A percentile compares a stretch with the other conserved stretches of the same genome.
phyloP scores from a whole-genome alignment of 768 basidiomycete species.

The Suillus decipiens region DNA sequence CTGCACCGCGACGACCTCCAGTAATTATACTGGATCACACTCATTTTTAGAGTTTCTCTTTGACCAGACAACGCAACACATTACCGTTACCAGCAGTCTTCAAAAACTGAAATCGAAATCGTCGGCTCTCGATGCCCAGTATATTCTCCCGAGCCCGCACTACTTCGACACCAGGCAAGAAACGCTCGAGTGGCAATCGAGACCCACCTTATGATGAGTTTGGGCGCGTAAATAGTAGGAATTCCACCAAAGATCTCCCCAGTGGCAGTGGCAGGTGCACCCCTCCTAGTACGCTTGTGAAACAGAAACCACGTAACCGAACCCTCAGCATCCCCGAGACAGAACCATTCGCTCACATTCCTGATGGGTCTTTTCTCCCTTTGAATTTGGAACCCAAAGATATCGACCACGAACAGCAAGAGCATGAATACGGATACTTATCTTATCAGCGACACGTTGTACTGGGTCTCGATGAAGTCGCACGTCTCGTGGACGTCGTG shows the following conservation, averaged over 20 bases:
- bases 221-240: slow-evolving; percentile 55
- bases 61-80: slow-evolving; percentile 11
- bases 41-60: neutral
- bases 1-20: neutral
- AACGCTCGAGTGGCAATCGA: slow-evolving; percentile 20
- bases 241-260: slow-evolving; percentile 37
- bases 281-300: slow-evolving; percentile 16
- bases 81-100: slow-evolving; percentile 6
- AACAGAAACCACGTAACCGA: slow-evolving; percentile 43
- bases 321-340: slow-evolving; percentile 41
- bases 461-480: slow-evolving; percentile 73
- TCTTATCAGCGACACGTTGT: slow-evolving; percentile 73
- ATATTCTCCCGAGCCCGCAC: slow-evolving; percentile 73
- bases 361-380: slow-evolving; percentile 55
- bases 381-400: slow-evolving; percentile 51
- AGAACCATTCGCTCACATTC: slow-evolving; percentile 40
- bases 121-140: slow-evolving; percentile 58
- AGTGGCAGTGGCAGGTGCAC: slow-evolving; percentile 23
- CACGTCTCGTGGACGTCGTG: slow-evolving; percentile 69
- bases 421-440: slow-evolving; percentile 70
- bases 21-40: slow-evolving; percentile 1
- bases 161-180: slow-evolving; percentile 55
- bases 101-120: neutral
- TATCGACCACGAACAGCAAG: slow-evolving; percentile 40
- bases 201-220: slow-evolving; percentile 58